phyloP scores from a whole-genome alignment of 176 grass and related monocot genomes.

The Avena sativa region DNA sequence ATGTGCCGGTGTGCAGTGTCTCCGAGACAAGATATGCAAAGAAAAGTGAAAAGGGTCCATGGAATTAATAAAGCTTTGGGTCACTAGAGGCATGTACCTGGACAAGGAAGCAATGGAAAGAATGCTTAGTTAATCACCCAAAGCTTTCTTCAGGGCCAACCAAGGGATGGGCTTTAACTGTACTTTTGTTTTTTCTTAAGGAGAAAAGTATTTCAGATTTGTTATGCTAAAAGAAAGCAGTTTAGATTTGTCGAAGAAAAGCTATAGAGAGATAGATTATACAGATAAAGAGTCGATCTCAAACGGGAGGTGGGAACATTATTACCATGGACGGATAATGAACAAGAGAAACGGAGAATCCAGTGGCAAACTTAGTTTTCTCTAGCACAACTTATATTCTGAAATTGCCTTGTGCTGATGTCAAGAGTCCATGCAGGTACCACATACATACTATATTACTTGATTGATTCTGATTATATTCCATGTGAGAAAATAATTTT shows the following conservation, averaged over 20 bases:
- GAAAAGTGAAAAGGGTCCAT: background rate
- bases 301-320: background rate
- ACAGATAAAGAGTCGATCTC: background rate
- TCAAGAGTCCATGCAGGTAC: background rate
- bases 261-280: background rate
- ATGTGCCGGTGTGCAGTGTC: slow-evolving; percentile 31
- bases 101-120: slow-evolving; percentile 55
- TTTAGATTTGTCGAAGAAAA: background rate
- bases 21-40: slow-evolving; percentile 15
- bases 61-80: slow-evolving; percentile 37
- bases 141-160: background rate
- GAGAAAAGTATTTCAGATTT: background rate
- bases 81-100: slow-evolving; percentile 49
- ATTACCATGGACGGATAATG: slow-evolving; percentile 6
- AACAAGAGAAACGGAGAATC: background rate
- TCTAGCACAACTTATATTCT: background rate
- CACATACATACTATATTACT: background rate
- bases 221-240: background rate
- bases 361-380: background rate
- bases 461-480: slow-evolving; percentile 6
- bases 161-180: background rate
- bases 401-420: background rate
- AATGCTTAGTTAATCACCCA: background rate
- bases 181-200: slow-evolving; percentile 21
- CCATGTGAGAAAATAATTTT: background rate